phyloP scores from a whole-genome alignment of 2,329 filamentous ascomycete species.

The Chaetomiaceae sp. region DNA sequence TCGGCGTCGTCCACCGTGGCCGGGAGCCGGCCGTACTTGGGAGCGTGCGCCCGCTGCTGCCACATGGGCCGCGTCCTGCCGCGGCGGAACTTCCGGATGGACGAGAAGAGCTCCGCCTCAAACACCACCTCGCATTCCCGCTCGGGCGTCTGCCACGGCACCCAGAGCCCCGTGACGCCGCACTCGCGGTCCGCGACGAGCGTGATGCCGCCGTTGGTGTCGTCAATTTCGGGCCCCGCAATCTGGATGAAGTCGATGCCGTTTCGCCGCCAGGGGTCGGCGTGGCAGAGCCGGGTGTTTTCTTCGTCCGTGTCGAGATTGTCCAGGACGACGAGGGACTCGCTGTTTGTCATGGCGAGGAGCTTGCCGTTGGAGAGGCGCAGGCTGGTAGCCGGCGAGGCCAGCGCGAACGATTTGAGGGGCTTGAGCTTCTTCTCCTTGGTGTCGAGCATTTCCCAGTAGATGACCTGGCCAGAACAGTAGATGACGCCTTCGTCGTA shows the following conservation, averaged over 20 bases:
- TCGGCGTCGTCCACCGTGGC: constrained; percentile 45
- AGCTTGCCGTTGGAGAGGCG: constrained; percentile 45
- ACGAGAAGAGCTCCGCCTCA: constrained; percentile 51
- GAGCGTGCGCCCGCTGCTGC: constrained; percentile 34
- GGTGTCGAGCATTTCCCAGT: constrained; percentile 53
- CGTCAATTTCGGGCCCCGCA: constrained; percentile 31
- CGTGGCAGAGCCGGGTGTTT: constrained; percentile 40
- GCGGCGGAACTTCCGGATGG: constrained; percentile 53
- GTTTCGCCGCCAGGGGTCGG: constrained; percentile 42
- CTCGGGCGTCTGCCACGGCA: constrained; percentile 40
- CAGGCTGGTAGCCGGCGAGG: constrained; percentile 50
- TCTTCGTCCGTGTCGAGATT: constrained; percentile 35
- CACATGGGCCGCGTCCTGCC: constrained; percentile 52
- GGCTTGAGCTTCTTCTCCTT: constrained; percentile 48
- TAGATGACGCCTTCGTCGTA: constrained; percentile 54
- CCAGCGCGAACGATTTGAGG: constrained; percentile 44
- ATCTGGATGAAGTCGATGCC: constrained; percentile 46
- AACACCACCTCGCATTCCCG: constrained; percentile 47
- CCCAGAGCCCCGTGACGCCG: constrained; percentile 48
- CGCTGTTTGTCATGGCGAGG: constrained; percentile 47
- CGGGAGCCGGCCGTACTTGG: constrained; percentile 41
- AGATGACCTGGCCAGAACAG: constrained; percentile 49
- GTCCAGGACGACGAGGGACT: constrained; percentile 55
- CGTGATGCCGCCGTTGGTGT: constrained; percentile 36
- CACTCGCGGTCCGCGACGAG: constrained; percentile 47